Evolutionary conservation across 2,329 filamentous ascomycete genomes (phyloP), one percentile per base, ranked within the genome.

Genomic region (Gaeumannomyces tritici): DNA sequence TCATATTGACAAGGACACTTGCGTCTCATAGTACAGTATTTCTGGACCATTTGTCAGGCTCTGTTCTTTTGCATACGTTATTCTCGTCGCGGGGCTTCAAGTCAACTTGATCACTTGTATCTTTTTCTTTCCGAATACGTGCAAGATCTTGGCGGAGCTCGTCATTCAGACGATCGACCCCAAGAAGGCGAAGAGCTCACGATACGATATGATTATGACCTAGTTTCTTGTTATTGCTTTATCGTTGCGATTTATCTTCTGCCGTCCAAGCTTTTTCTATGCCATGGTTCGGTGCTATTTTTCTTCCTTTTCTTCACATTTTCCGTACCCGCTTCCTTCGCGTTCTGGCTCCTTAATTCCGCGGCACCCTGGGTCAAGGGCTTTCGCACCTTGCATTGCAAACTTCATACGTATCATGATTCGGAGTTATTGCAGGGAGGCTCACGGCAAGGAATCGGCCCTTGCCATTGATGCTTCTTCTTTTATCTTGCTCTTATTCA

Each of bases 401-500:
- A n/a, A n/a, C n/a, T n/a, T n/a, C n/a, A n/a, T 42, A 15, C 35
- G 35, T 42, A 42, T 21, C 35, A 42, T 42, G 15, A 6, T 21
- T 42, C 35, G 35, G 35, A 42, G 35, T 42, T 42, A 21, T 42
- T 6, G 8, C 35, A 18, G 21, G 42, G 42, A 51, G 21, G 21
- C 42, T 51, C 42, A 11, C 5, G 9, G 42, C n/a, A 51, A 51
- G 42, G 42, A 51, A 51, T 51, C 42, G 24, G 42, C 42, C 42
- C 42, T 51, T 51, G 42, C 54, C 28, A 28, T 51, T 7, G 13
- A 35, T 13, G 11, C 15, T 35, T 33, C 4, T 33, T 33, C 31
- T 35, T 35, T 7, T 47, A 42, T 64, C 56, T 60, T 61, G 61
- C 35, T 61, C 60, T 64, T 55, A 64, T 60, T 57, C 60, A 54